These are phyloP conservation scores for Talaromyces sp. DNA, from an alignment of 2,329 filamentous ascomycete genomes.

Conservation along the genomic window DNA sequence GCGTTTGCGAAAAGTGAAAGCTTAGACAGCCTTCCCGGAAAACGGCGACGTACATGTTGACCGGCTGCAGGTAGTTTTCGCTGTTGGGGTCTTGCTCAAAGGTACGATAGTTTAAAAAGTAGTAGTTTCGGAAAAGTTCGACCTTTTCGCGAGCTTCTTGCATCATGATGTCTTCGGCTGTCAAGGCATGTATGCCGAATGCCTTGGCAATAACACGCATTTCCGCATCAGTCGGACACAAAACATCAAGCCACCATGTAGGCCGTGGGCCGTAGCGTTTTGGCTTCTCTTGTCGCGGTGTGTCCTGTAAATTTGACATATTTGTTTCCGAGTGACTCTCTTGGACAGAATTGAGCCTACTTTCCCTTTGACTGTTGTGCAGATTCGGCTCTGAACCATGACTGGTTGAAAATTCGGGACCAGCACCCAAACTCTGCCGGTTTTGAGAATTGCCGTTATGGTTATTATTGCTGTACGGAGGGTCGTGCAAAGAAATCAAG, in stretches of 20 bases:
- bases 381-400: constrained; percentile 3
- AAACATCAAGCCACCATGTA: constrained; percentile 93
- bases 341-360: constrained; percentile 22
- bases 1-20: constrained; percentile 95
- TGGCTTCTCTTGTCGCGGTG: constrained; percentile 24
- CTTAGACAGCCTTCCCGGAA: constrained; percentile 93
- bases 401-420: background rate
- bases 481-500: constrained; percentile 9
- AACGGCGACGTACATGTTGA: constrained; percentile 96
- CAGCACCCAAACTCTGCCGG: background rate
- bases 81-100: constrained; percentile 92
- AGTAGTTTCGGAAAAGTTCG: constrained; percentile 94
- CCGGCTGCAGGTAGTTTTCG: constrained; percentile 85
- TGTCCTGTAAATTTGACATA: constrained; percentile 19
- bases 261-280: constrained; percentile 72
- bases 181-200: constrained; percentile 93
- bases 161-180: constrained; percentile 93
- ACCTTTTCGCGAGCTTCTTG: constrained; percentile 98
- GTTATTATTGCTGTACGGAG: constrained; percentile 3
- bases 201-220: constrained; percentile 91
- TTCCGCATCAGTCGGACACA: constrained; percentile 85
- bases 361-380: constrained; percentile 5
- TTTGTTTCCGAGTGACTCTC: constrained; percentile 5
- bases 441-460: constrained; percentile 21
- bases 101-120: constrained; percentile 96